These are phyloP conservation scores for Phialophora verrucosa DNA, from an alignment of 2,329 filamentous ascomycete genomes.

Conservation along the genomic window DNA sequence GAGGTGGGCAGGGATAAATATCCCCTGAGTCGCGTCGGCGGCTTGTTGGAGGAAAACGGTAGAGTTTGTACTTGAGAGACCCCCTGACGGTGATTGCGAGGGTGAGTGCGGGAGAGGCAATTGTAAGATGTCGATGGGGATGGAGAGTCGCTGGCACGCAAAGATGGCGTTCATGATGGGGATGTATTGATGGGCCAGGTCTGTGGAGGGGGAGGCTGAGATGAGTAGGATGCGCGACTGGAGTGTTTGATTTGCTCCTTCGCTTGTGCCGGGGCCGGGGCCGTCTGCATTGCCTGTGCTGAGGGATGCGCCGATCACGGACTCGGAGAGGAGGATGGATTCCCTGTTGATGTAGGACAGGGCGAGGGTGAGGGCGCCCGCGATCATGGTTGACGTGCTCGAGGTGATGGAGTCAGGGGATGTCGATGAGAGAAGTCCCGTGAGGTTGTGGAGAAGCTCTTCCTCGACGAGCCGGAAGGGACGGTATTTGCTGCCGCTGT, in stretches of 20 bases:
- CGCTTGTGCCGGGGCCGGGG: constrained; percentile 42
- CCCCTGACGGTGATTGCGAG: background rate
- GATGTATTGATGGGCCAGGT: constrained; percentile 89
- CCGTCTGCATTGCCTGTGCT: constrained; percentile 31
- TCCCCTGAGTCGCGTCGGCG: constrained; percentile 71
- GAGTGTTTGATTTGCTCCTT: constrained; percentile 51
- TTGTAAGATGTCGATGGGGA: constrained; percentile 91
- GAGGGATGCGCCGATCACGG: constrained; percentile 55
- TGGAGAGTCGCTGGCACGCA: constrained; percentile 83
- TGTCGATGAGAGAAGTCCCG: constrained; percentile 73
- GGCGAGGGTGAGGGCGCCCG: constrained; percentile 87
- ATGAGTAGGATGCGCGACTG: constrained; percentile 86
- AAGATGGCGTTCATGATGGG: constrained; percentile 99
- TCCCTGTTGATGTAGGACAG: constrained; percentile 90
- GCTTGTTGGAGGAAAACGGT: constrained; percentile 96
- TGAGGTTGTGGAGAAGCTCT: constrained; percentile 75
- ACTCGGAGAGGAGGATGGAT: constrained; percentile 66
- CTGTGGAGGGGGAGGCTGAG: constrained; percentile 87
- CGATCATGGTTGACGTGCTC: constrained; percentile 81
- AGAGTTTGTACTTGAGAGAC: constrained; percentile 26
- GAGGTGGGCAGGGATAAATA: constrained; percentile 65
- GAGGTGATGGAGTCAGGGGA: constrained; percentile 66
- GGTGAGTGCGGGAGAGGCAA: constrained; percentile 51
- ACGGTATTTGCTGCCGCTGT: constrained; percentile 83
- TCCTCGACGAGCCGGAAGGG: constrained; percentile 88